Conservation (phyloP, 2,329 filamentous ascomycete species). For the Calonectria pteridis region DNA sequence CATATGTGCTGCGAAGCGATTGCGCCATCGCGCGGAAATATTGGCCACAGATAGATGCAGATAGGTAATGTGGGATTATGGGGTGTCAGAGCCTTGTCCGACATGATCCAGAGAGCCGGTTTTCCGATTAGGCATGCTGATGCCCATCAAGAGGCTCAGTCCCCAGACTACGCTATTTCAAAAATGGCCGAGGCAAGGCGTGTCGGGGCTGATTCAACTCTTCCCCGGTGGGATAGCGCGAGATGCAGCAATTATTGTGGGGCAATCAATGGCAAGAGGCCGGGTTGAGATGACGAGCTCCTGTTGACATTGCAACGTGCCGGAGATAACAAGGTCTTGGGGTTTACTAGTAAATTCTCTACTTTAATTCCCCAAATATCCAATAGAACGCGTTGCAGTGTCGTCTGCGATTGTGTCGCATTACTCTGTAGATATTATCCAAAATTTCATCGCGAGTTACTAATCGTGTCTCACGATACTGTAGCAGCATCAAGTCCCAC, state of each 20-base stretch:
- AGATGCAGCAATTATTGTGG: background rate
- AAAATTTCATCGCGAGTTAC: no score
- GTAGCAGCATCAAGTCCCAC: background rate
- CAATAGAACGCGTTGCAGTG: background rate
- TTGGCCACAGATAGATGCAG: background rate
- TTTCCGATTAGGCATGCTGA: background rate
- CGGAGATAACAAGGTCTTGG: background rate
- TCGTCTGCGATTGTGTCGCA: background rate
- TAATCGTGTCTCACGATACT: no score
- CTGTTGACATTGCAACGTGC: background rate
- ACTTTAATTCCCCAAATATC: background rate
- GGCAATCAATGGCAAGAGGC: background rate
- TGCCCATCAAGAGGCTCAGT: background rate
- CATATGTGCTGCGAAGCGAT: background rate
- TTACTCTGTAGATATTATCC: no score
- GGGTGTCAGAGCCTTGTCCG: background rate
- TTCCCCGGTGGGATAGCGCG: slow-evolving; percentile 2
- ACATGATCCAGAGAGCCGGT: background rate
- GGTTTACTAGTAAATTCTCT: background rate
- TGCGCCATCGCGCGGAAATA: background rate
- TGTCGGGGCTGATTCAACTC: background rate
- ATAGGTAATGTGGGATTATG: background rate
- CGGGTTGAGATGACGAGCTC: slow-evolving; percentile 3
- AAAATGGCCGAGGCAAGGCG: background rate
- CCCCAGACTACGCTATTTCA: background rate